Evolutionary conservation across 169 alveolate species (phyloP), one percentile per base, ranked within the genome.

Genomic region (Plasmodium coatneyi): DNA sequence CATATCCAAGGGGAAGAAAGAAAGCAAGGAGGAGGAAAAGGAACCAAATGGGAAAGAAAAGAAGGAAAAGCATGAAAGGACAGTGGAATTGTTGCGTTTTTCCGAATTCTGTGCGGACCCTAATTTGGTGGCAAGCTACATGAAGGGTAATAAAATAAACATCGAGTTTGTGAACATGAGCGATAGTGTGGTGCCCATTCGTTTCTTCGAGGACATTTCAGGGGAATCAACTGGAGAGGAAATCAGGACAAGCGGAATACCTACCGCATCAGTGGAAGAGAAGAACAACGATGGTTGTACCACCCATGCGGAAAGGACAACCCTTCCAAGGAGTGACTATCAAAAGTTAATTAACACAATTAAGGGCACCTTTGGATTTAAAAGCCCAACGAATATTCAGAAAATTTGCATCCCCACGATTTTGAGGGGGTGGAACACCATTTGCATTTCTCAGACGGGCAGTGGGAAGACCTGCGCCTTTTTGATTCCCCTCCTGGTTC

Each of bases 401-500:
- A 80, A 91, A 54, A 91, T 91, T 10, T 91, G 95, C 28, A 95
- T 96, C 30, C 98, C 98, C 19, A 7, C 96, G 19, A 95, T 96
- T 72, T 30, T 96, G 78, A 83, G 71, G 43, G 96, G 96, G 16
- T 76, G 70, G 30, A 96, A 96, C 66, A 92, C 96, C 39, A 82
- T 96, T 16, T 96, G 96, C 46, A 96, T 96, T 22, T 95, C 98
- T 7, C 97, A 95, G n/a, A 96, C 98, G 5, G 98, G 98, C 0
- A 95, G 97, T 36, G 98, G 98, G 49, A 96, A 96, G 66, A 96
- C 98, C n/a, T 80, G 95, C 91, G 96, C 98, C 9, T 96, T 95
- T 82, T 87, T 96, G 10, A 79, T 94, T 28, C 97, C 97, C 32
- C 71, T 95, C 32, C 81, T 96, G n/a, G 52, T 94, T 5, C 39